phyloP scores from a whole-genome alignment of 257 asterid genomes.

The Salvia splendens region DNA sequence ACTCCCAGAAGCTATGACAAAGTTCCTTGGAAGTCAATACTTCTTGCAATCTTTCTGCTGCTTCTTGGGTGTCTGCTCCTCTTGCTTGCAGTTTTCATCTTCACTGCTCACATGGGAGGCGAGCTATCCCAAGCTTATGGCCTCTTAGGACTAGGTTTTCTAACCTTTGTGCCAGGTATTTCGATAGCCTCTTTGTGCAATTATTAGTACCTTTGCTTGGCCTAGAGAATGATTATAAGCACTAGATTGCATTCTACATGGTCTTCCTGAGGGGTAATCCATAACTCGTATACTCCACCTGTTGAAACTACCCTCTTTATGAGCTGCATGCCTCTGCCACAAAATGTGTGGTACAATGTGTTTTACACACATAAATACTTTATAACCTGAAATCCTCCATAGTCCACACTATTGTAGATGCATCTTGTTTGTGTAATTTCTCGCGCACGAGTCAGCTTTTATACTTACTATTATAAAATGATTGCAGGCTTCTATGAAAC shows the following conservation, averaged over 20 bases:
- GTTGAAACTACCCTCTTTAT: not conserved
- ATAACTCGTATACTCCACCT: not conserved
- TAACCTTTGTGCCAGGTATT: slow-evolving; percentile 82
- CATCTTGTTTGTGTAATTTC: not conserved
- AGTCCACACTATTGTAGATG: not conserved
- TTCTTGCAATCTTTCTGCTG: slow-evolving; percentile 76
- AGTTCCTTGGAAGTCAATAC: slow-evolving; percentile 89
- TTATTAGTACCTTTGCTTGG: not conserved
- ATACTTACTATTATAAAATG: slow-evolving; percentile 14
- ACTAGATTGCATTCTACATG: not conserved
- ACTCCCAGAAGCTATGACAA: slow-evolving; percentile 62
- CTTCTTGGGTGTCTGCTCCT: slow-evolving; percentile 84
- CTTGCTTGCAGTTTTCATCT: slow-evolving; percentile 67
- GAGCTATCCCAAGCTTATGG: slow-evolving; percentile 83
- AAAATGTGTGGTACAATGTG: not conserved
- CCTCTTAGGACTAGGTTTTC: slow-evolving; percentile 78
- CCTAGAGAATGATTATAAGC: not conserved
- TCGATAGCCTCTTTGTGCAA: slow-evolving; percentile 8
- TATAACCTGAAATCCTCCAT: not conserved
- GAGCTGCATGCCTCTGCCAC: not conserved
- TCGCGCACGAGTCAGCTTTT: not conserved
- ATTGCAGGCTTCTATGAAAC: slow-evolving; percentile 79
- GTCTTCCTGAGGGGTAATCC: not conserved
- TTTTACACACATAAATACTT: not conserved
- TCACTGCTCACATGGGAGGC: slow-evolving; percentile 93